Conservation (phyloP, 257 asterid species). For the Euphrasia confusa region DNA sequence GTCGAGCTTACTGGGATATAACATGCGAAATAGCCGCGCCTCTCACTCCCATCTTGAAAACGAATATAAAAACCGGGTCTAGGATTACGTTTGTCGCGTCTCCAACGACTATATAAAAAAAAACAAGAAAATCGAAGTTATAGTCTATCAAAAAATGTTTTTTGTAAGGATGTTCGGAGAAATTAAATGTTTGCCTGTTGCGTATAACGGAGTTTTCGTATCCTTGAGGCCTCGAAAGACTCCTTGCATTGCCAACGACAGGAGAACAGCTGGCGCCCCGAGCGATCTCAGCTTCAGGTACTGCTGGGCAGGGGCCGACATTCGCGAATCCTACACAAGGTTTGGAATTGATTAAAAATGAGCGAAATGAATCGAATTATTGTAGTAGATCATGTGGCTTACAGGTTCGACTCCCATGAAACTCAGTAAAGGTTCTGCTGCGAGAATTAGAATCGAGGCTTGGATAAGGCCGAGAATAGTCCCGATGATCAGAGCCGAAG, state of each 20-base stretch:
- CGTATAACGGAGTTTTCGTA: slow-evolving; percentile 69
- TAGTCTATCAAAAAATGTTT: neutral
- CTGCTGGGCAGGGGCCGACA: slow-evolving; percentile 54
- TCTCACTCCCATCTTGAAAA: slow-evolving; percentile 48
- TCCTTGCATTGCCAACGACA: slow-evolving; percentile 79
- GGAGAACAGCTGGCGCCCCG: slow-evolving; percentile 76
- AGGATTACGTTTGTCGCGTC: slow-evolving; percentile 53
- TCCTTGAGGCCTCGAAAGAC: slow-evolving; percentile 78
- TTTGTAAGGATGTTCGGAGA: neutral
- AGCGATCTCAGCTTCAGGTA: slow-evolving; percentile 64
- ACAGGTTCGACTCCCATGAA: slow-evolving; percentile 76
- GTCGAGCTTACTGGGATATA: slow-evolving; percentile 61
- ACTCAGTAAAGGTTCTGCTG: slow-evolving; percentile 53
- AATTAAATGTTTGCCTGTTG: slow-evolving; percentile 42
- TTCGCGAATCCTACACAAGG: slow-evolving; percentile 42
- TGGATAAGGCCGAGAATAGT: slow-evolving; percentile 62
- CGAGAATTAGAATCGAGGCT: slow-evolving; percentile 46
- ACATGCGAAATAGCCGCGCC: slow-evolving; percentile 82
- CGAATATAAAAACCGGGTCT: slow-evolving; percentile 63
- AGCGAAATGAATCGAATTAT: too few relatives aligned
- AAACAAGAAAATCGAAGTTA: neutral
- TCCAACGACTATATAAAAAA: slow-evolving; percentile 48
- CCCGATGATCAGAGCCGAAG: slow-evolving; percentile 65
- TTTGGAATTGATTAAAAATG: too few relatives aligned
- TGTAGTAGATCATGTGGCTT: slow-evolving; percentile 16